Conservation (phyloP, 2,329 filamentous ascomycete genomes). For the Ceratocystis alfenasii region DNA sequence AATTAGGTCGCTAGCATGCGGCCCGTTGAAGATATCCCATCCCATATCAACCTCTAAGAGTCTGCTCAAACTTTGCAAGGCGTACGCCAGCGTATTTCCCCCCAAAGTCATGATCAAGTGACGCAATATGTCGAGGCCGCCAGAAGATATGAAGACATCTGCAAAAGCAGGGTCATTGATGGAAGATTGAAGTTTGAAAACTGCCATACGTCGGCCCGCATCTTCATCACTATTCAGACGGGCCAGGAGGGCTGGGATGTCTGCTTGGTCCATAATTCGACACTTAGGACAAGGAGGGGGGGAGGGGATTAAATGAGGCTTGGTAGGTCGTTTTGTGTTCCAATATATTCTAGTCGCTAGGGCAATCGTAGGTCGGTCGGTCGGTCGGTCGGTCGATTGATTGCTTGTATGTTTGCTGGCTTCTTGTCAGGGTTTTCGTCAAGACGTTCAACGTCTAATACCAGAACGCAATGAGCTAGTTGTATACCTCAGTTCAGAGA, state of each 20-base stretch:
- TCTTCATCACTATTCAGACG: slow-evolving; percentile 63
- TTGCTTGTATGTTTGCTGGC: not conserved
- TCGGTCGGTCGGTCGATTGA: not conserved
- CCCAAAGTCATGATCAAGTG: slow-evolving; percentile 72
- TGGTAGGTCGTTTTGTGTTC: not conserved
- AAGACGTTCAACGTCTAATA: not conserved
- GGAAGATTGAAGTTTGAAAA: slow-evolving; percentile 90
- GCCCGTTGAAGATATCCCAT: slow-evolving; percentile 72
- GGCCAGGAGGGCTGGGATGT: slow-evolving; percentile 52
- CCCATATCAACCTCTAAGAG: slow-evolving; percentile 94
- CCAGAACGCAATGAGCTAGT: not conserved
- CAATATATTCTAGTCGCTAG: not conserved
- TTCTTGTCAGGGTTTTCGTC: not conserved
- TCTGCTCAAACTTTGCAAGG: slow-evolving; percentile 74
- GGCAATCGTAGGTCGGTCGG: not conserved
- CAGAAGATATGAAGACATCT: slow-evolving; percentile 86
- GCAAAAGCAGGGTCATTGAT: slow-evolving; percentile 96
- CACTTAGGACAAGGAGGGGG: no score
- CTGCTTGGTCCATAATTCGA: slow-evolving; percentile 49
- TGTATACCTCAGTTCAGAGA: not conserved
- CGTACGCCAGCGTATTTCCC: slow-evolving; percentile 92
- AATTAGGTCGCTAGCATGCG: slow-evolving; percentile 52
- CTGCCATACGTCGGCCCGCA: slow-evolving; percentile 92
- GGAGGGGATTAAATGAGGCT: not conserved
- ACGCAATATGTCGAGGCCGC: slow-evolving; percentile 69